A percentile compares a stretch with the other conserved stretches of the same genome.
Evolutionary conservation across 2,329 filamentous ascomycete genomes (phyloP).

Genomic region (Dactylellina sp.): DNA sequence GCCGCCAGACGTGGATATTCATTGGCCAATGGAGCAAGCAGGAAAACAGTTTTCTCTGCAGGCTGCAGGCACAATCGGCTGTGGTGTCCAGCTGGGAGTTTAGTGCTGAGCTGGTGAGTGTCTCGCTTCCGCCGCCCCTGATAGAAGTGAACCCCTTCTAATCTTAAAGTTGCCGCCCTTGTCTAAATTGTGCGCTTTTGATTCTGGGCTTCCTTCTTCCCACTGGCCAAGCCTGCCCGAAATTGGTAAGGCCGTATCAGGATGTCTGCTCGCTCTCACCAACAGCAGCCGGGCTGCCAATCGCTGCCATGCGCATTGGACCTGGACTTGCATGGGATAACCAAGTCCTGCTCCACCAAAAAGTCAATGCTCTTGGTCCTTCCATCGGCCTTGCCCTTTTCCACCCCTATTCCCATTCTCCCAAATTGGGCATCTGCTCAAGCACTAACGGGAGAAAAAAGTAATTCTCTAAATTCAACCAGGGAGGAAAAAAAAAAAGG

Average conservation of each 20-base stretch:
- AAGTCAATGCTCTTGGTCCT: constrained; percentile 6
- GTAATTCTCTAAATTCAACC: background rate
- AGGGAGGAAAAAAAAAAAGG: constrained; percentile 10
- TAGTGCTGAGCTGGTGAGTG: constrained; percentile 26
- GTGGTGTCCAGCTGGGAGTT: constrained; percentile 2
- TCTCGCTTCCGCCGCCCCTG: constrained; percentile 42
- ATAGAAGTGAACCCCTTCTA: constrained; percentile 47
- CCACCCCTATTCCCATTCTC: constrained; percentile 47
- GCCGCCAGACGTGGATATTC: background rate
- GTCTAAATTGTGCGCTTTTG: constrained; percentile 45
- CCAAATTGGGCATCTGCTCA: constrained; percentile 46
- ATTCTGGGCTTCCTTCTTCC: constrained; percentile 31
- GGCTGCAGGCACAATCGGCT: constrained; percentile 21
- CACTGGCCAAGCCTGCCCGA: constrained; percentile 28
- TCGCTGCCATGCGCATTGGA: constrained; percentile 45
- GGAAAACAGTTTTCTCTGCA: constrained; percentile 12
- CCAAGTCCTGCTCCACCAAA: no score
- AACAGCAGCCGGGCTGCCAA: constrained; percentile 12
- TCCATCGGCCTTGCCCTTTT: constrained; percentile 33
- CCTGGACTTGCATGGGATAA: constrained; percentile 26
- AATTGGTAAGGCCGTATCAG: constrained; percentile 39
- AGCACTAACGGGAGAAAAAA: constrained; percentile 10
- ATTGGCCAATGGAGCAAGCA: constrained; percentile 32
- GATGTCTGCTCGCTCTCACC: constrained; percentile 41
- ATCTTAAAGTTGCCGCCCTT: constrained; percentile 57